Evolutionary conservation across 768 basidiomycete genomes (phyloP).

Genomic region (Leccinum fibrillosum): DNA sequence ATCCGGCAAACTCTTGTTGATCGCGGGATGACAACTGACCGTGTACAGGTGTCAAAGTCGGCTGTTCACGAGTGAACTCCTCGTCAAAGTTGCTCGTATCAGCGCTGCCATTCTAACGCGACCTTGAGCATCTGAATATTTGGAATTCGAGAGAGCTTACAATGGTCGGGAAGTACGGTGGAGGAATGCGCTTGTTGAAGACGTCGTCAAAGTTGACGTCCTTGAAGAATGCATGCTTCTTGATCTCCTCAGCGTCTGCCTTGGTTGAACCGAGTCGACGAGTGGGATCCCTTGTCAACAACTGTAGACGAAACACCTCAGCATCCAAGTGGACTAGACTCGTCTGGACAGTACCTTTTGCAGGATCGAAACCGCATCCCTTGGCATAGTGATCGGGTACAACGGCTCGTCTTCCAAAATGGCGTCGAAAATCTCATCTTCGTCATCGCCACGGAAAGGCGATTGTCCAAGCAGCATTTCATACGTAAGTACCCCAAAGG

Average conservation of each 20-base stretch:
- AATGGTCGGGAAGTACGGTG: slow-evolving; percentile 96
- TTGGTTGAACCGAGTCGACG: slow-evolving; percentile 91
- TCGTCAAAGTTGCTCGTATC: slow-evolving; percentile 95
- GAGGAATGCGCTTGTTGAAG: slow-evolving; percentile 94
- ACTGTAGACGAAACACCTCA: slow-evolving; percentile 47
- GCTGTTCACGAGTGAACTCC: slow-evolving; percentile 96
- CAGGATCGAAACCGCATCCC: slow-evolving; percentile 92
- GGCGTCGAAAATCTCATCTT: slow-evolving; percentile 99
- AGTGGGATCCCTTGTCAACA: slow-evolving; percentile 87
- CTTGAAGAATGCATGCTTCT: slow-evolving; percentile 97
- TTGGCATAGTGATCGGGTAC: slow-evolving; percentile 99
- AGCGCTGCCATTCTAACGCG: slow-evolving; percentile 68
- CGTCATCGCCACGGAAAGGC: slow-evolving; percentile 98
- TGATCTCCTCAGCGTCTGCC: slow-evolving; percentile 95
- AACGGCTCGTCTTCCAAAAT: slow-evolving; percentile 97
- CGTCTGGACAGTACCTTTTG: slow-evolving; percentile 64
- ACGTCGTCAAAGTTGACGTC: slow-evolving; percentile 97
- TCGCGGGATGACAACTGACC: slow-evolving; percentile 86
- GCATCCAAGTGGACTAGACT: neutral
- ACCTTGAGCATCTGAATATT: slow-evolving; percentile 6
- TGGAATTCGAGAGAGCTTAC: slow-evolving; percentile 44
- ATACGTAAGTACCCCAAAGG: slow-evolving; percentile 96
- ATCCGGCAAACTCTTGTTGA: slow-evolving; percentile 94
- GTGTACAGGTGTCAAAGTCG: slow-evolving; percentile 96
- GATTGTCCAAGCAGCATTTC: slow-evolving; percentile 99